A percentile compares a stretch with the other conserved stretches of the same genome.
Evolutionary conservation across 1,139 yeast species (phyloP).

Genomic region (Debaryomyces psychrophilus): DNA sequence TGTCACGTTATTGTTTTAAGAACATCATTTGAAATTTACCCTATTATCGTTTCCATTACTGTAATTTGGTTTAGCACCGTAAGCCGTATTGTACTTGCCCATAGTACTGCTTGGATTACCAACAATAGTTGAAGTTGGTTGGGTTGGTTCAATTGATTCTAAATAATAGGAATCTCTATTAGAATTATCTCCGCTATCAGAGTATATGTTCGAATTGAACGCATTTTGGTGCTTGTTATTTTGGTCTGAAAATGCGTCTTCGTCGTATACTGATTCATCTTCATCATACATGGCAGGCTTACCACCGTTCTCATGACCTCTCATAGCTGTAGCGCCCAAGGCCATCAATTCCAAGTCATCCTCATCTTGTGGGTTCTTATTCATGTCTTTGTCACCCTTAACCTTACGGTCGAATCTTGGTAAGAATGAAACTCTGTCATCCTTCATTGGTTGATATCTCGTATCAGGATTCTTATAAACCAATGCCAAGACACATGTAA

Average conservation of each 20-base stretch:
- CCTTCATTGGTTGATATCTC: slow-evolving; percentile 94
- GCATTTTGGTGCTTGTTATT: slow-evolving; percentile 10
- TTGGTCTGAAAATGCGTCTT: slow-evolving; percentile 23
- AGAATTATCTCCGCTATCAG: slow-evolving; percentile 19
- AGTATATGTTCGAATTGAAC: slow-evolving; percentile 14
- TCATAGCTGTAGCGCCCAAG: slow-evolving; percentile 85
- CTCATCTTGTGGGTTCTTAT: slow-evolving; percentile 34
- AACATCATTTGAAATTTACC: slow-evolving; percentile 24
- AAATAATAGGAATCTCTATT: slow-evolving; percentile 39
- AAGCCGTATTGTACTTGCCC: slow-evolving; percentile 24
- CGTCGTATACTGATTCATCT: slow-evolving; percentile 41
- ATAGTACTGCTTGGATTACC: slow-evolving; percentile 45
- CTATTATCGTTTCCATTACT: slow-evolving; percentile 16
- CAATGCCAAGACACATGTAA: slow-evolving; percentile 83
- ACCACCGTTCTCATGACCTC: slow-evolving; percentile 62
- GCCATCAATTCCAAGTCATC: slow-evolving; percentile 83
- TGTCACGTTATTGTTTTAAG: background rate
- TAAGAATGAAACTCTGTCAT: slow-evolving; percentile 89
- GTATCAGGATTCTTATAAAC: slow-evolving; percentile 92
- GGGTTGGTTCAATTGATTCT: slow-evolving; percentile 43
- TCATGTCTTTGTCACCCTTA: slow-evolving; percentile 29
- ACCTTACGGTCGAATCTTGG: slow-evolving; percentile 60
- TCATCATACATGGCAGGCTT: slow-evolving; percentile 33
- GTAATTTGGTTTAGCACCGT: slow-evolving; percentile 11
- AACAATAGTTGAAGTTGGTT: slow-evolving; percentile 48